Evolutionary conservation across 2,329 filamentous ascomycete genomes (phyloP).

Genomic region (Penicillium hesseltinei): DNA sequence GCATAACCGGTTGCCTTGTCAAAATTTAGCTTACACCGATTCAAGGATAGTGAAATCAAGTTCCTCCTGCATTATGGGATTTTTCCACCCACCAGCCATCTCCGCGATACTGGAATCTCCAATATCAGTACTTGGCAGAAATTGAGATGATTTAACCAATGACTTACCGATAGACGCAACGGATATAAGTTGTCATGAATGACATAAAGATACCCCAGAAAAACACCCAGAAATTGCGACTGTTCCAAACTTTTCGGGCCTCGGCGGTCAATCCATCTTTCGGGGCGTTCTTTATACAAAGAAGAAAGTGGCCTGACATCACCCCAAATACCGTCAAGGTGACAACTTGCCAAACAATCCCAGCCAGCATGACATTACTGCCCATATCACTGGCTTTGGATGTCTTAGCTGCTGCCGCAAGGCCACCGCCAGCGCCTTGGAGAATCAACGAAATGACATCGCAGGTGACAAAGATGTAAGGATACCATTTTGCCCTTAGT

Average conservation of each 20-base stretch:
- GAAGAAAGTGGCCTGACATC: background rate
- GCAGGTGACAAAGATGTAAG: background rate
- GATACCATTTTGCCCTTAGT: background rate
- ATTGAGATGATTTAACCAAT: background rate
- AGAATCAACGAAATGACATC: background rate
- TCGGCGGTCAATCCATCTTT: background rate
- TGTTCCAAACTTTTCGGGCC: background rate
- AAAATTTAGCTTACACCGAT: background rate
- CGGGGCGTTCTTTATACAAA: background rate
- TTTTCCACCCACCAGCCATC: background rate
- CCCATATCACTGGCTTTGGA: background rate
- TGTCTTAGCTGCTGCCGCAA: background rate
- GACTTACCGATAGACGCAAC: background rate
- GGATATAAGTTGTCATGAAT: background rate
- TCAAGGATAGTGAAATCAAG: background rate
- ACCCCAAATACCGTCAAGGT: background rate
- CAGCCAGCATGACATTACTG: background rate
- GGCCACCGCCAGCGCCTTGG: background rate
- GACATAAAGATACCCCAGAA: background rate
- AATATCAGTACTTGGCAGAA: background rate
- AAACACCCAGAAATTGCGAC: background rate
- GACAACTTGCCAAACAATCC: background rate
- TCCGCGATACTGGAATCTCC: background rate
- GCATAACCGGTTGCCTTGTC: background rate
- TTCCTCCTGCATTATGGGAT: background rate